A percentile compares a stretch with the other conserved stretches of the same genome.
These are phyloP conservation scores for Psilocybe tampanensis DNA, from an alignment of 768 basidiomycete genomes.

Conservation along the genomic window DNA sequence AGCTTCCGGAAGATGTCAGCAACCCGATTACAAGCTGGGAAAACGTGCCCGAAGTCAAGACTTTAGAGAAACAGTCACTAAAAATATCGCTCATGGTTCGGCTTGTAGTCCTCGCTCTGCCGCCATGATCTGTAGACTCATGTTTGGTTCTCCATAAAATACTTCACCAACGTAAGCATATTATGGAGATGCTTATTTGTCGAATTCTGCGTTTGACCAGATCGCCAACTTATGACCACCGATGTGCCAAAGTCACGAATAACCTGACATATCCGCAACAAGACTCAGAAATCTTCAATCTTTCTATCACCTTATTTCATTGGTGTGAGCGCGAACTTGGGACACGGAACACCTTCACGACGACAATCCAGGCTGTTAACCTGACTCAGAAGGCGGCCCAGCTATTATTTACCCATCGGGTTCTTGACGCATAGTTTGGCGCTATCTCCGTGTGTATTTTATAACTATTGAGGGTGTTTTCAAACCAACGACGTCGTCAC, in stretches of 20 bases:
- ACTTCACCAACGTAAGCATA: constrained; percentile 2
- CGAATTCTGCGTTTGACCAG: not conserved
- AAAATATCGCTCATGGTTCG: no score
- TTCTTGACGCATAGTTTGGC: constrained; percentile 19
- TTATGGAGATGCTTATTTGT: constrained; percentile 5
- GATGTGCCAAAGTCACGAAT: not conserved
- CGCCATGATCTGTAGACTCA: constrained; percentile 7
- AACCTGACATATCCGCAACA: not conserved
- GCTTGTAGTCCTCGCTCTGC: constrained; percentile 1
- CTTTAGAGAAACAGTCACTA: constrained; percentile 3
- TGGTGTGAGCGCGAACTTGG: constrained; percentile 4
- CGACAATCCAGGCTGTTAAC: not conserved
- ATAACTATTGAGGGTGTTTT: constrained; percentile 19
- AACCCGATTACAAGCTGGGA: constrained; percentile 12
- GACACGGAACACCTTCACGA: constrained; percentile 11
- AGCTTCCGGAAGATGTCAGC: constrained; percentile 12
- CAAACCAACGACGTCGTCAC: constrained; percentile 21
- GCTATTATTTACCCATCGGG: constrained; percentile 24
- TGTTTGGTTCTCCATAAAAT: constrained; percentile 11
- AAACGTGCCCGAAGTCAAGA: constrained; percentile 13
- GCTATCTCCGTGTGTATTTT: constrained; percentile 29
- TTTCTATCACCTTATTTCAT: not conserved
- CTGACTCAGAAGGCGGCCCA: constrained; percentile 11
- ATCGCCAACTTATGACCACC: constrained; percentile 1
- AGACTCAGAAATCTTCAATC: not conserved